Base-by-base conservation (phyloP, 352 stramenopile genomes). In the Sclerospora graminicola region DNA sequence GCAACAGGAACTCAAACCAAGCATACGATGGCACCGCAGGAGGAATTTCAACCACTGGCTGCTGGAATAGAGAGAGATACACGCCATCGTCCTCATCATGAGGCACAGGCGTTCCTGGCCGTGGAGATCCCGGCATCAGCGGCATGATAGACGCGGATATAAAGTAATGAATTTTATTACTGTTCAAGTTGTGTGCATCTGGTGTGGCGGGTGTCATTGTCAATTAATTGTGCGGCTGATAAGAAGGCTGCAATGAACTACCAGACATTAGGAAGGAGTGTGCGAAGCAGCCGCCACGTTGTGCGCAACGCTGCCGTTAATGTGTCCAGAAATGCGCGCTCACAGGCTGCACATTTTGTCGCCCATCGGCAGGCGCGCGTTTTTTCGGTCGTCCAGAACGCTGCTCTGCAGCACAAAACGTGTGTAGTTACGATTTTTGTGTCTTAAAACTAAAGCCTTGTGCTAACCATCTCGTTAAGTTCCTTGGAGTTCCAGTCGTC, bases 1-100 rank as follows among this genome's bases (percentile, higher is more conserved):
- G 72, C 26, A 91, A 65, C n/a, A 91, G 42, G 48, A 91, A 91
- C 57, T 91, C 76, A 40, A 89, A 89, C 79, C 79, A 91, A 31
- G 78, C 70, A 47, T 85, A 85, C 2, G 78, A 82, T 7, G 76
- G 75, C 11, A 74, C 69, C 0, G 57, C 59, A 0, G 74, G 68
- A 0, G 78, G 79, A 26, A 91, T 68, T 30, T 88, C 75, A 11
- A 91, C 63, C 16, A 83, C 50, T 10, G 79, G 76, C 41, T 91
- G 79, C 60, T 91, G 79, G 53, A 91, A 91, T 36, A 91, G 56
- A 1, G 76, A 89, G 42, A 76, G 79, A 51, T 91, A 91, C 41
- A 88, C 70, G 47, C 79, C 76, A 45, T 84, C 71, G 51, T 79
- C 63, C 13, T 77, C 55, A 29, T 72, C 63, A 13, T 74, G 54